Conservation (phyloP, 2,329 filamentous ascomycete species). For the Colletotrichum salicis region DNA sequence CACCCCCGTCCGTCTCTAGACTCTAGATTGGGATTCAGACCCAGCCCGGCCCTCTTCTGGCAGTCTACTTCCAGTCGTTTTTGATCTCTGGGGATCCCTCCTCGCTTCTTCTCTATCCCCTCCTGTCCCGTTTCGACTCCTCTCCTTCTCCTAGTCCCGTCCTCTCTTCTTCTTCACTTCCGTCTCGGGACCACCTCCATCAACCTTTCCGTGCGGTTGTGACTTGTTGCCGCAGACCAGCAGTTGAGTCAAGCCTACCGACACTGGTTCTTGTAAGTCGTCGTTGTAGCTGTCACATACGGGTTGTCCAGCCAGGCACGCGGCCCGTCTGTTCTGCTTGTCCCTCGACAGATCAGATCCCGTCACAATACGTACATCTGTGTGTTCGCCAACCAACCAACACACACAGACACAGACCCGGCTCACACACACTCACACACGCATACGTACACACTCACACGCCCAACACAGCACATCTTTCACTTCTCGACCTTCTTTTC, state of each 20-base stretch:
- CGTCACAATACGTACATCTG: constrained; percentile 5
- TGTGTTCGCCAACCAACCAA: neutral
- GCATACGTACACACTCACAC: constrained; percentile 9
- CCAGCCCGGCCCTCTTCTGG: constrained; percentile 8
- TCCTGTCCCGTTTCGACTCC: constrained; percentile 21
- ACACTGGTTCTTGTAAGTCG: too few relatives aligned
- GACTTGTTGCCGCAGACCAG: neutral
- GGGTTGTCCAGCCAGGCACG: neutral
- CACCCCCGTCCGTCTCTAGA: constrained; percentile 7
- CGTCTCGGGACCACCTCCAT: neutral
- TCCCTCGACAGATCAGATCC: neutral
- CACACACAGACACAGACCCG: constrained; percentile 1
- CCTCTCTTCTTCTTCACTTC: constrained; percentile 12
- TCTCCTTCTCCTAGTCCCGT: constrained; percentile 12
- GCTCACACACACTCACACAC: neutral
- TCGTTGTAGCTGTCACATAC: too few relatives aligned
- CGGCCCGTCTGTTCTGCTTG: neutral
- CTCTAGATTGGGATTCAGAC: constrained; percentile 13
- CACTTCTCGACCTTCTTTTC: constrained; percentile 33
- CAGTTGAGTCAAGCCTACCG: neutral
- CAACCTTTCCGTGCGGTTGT: constrained; percentile 8
- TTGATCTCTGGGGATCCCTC: constrained; percentile 29
- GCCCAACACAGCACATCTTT: constrained; percentile 1
- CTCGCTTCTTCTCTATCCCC: constrained; percentile 12
- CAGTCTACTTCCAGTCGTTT: constrained; percentile 12